Evolutionary conservation across 2,329 filamentous ascomycete genomes (phyloP).

Genomic region (Esteya vermicola): DNA sequence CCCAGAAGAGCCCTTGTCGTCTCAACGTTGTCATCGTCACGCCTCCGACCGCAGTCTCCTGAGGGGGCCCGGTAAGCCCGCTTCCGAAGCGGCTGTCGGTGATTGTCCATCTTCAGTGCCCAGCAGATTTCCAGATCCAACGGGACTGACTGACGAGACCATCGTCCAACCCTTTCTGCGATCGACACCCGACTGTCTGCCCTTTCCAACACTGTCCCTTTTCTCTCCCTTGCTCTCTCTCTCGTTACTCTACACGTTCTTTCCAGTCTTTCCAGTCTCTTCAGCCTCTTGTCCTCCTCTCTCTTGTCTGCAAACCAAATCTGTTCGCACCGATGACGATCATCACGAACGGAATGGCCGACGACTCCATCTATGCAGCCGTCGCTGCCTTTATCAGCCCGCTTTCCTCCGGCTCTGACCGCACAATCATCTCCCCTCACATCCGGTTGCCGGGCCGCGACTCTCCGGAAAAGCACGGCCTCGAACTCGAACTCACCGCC

Average conservation of each 20-base stretch:
- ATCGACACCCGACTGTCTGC: too few relatives aligned
- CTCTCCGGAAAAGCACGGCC: constrained; percentile 57
- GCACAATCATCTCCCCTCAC: constrained; percentile 19
- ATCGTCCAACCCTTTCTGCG: too few relatives aligned
- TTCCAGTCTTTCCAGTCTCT: neutral
- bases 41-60: too few relatives aligned
- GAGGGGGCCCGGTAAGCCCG: neutral
- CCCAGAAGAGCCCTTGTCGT: too few relatives aligned
- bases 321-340: constrained; percentile 5
- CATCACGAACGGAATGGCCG: constrained; percentile 13
- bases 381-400: constrained; percentile 17
- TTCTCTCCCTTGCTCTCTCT: neutral
- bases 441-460: constrained; percentile 66
- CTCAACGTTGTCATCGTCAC: too few relatives aligned
- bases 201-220: too few relatives aligned
- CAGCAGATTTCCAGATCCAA: too few relatives aligned
- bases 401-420: constrained; percentile 15
- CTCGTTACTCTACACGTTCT: neutral
- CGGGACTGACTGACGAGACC: too few relatives aligned
- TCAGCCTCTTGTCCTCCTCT: neutral
- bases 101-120: neutral
- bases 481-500: constrained; percentile 73
- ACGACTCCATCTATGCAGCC: constrained; percentile 15
- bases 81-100: neutral
- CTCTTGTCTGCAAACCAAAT: neutral